These are phyloP conservation scores for Candida khao-thaluensis DNA, from an alignment of 805 yeast species.

Conservation along the genomic window DNA sequence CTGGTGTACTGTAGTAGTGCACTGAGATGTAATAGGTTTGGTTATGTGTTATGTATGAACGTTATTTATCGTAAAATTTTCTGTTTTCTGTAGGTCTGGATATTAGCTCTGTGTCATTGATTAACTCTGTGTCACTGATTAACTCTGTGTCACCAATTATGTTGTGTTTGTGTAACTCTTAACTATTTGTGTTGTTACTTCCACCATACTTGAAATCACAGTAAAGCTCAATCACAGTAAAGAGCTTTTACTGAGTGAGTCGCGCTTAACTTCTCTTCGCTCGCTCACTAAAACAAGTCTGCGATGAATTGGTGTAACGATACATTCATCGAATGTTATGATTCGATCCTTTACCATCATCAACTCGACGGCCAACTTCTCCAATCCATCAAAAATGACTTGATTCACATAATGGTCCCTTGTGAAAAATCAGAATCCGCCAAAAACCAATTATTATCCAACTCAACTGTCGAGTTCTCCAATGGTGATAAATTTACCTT, in stretches of 20 bases:
- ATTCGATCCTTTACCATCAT: conserved; percentile 34
- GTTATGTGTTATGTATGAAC: too few relatives aligned
- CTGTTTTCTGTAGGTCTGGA: too few relatives aligned
- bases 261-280: background rate
- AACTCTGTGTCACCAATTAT: too few relatives aligned
- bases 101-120: too few relatives aligned
- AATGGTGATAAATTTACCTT: conserved; percentile 60
- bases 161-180: too few relatives aligned
- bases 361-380: conserved; percentile 24
- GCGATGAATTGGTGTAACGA: conserved; percentile 38
- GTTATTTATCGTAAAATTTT: too few relatives aligned
- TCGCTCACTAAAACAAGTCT: background rate
- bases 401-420: conserved; percentile 40
- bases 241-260: too few relatives aligned
- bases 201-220: too few relatives aligned
- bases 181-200: too few relatives aligned
- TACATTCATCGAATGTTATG: conserved; percentile 45
- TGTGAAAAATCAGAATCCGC: conserved; percentile 47
- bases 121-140: too few relatives aligned
- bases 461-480: conserved; percentile 41
- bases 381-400: conserved; percentile 43
- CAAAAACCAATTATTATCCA: conserved; percentile 44
- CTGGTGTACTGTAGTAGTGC: too few relatives aligned
- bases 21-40: background rate
- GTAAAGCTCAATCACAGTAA: too few relatives aligned